These are phyloP conservation scores for Phytophthora fragariae DNA, from an alignment of 352 stramenopile genomes.

Conservation along the genomic window DNA sequence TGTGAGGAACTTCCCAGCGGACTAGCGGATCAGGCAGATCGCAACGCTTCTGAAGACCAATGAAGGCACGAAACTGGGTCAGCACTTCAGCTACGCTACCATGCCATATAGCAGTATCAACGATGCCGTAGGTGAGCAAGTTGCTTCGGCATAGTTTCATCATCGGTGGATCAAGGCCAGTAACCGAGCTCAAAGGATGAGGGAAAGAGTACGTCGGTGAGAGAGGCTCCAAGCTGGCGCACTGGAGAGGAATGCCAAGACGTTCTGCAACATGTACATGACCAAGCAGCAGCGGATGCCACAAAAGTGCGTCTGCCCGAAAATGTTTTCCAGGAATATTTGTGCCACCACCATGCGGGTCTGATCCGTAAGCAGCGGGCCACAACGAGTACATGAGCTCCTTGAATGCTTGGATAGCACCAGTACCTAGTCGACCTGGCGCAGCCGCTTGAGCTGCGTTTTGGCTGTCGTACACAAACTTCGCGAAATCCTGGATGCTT, in stretches of 20 bases:
- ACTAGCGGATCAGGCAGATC: slow-evolving; percentile 28
- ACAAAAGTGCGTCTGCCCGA: slow-evolving; percentile 46
- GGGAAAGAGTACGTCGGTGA: slow-evolving; percentile 45
- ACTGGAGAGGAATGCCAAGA: slow-evolving; percentile 53
- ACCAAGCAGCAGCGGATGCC: slow-evolving; percentile 44
- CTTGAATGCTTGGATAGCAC: slow-evolving; percentile 32
- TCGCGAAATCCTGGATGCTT: slow-evolving; percentile 25
- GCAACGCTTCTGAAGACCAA: slow-evolving; percentile 36
- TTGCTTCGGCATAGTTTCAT: slow-evolving; percentile 38
- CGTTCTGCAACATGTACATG: slow-evolving; percentile 49
- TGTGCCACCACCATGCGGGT: slow-evolving; percentile 34
- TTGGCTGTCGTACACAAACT: slow-evolving; percentile 16
- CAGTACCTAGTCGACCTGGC: slow-evolving; percentile 7
- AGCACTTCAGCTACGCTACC: slow-evolving; percentile 37
- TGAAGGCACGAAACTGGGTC: slow-evolving; percentile 43
- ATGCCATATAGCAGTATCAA: slow-evolving; percentile 37
- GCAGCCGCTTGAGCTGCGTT: not conserved
- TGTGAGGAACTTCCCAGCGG: slow-evolving; percentile 47
- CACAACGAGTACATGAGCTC: slow-evolving; percentile 46
- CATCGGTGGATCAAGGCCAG: slow-evolving; percentile 14
- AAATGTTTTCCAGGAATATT: slow-evolving; percentile 35
- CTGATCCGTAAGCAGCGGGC: slow-evolving; percentile 39
- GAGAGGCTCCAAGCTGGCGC: slow-evolving; percentile 37
- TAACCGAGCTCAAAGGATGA: slow-evolving; percentile 37
- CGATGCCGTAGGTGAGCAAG: slow-evolving; percentile 36